phyloP scores from a whole-genome alignment of 208 protist species.

The Histomonas meleagridis region DNA sequence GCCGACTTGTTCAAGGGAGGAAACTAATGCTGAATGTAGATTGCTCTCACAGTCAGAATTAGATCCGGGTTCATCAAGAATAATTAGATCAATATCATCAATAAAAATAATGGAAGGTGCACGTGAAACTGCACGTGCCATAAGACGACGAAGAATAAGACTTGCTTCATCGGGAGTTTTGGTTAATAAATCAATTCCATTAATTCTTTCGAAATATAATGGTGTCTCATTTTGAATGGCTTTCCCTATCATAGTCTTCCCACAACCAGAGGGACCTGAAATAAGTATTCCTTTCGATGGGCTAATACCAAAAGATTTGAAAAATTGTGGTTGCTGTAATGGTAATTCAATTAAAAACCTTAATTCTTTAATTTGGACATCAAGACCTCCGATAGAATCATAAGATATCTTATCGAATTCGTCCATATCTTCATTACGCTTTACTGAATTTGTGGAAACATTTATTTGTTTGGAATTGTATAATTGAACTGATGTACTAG shows the following conservation, averaged over 20 bases:
- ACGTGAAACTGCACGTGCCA: neutral
- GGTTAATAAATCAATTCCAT: neutral
- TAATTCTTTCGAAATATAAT: neutral
- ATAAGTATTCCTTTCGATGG: too few relatives aligned
- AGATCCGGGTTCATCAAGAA: too few relatives aligned
- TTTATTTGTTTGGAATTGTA: neutral
- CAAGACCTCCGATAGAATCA: conserved; percentile 1
- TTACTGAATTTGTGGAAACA: neutral
- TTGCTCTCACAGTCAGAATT: too few relatives aligned
- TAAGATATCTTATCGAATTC: neutral
- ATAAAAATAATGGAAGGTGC: neutral
- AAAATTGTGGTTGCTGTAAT: neutral
- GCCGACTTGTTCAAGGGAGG: too few relatives aligned
- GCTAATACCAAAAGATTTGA: neutral
- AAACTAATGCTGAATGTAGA: too few relatives aligned
- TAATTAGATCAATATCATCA: neutral
- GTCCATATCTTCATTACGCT: neutral
- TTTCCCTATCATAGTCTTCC: neutral
- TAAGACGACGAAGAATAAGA: too few relatives aligned
- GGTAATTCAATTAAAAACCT: neutral
- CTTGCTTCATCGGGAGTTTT: neutral
- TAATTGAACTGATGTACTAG: neutral
- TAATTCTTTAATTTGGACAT: neutral
- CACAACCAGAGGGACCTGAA: neutral
- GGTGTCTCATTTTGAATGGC: neutral